Percentiles rank a stretch among this genome's conserved stretches.
phyloP scores from a whole-genome alignment of 306 rosid genomes.

The Prinsepia uniflora region DNA sequence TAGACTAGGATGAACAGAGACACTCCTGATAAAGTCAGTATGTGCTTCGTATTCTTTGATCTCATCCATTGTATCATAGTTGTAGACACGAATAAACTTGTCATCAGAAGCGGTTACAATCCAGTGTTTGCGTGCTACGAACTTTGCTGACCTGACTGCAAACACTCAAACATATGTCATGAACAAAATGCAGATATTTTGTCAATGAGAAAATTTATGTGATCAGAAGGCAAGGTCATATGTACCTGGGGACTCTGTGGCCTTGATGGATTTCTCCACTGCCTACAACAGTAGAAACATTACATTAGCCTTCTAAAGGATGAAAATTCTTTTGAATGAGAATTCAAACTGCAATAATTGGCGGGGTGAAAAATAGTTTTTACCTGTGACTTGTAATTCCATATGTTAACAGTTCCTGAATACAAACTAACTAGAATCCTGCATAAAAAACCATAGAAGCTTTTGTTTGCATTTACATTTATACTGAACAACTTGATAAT shows the following conservation, averaged over 20 bases:
- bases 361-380: background rate
- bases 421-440: constrained; percentile 66
- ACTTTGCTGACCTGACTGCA: constrained; percentile 72
- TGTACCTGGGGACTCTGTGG: constrained; percentile 58
- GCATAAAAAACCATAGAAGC: constrained; percentile 21
- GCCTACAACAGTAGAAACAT: constrained; percentile 24
- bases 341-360: no score
- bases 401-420: constrained; percentile 56
- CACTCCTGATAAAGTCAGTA: constrained; percentile 51
- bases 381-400: constrained; percentile 65
- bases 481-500: background rate
- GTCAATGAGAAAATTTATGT: background rate
- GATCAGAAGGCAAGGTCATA: background rate
- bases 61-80: constrained; percentile 37
- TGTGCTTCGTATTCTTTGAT: constrained; percentile 51
- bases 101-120: constrained; percentile 48
- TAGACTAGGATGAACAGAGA: constrained; percentile 49
- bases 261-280: constrained; percentile 49
- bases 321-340: no score
- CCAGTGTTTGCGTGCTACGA: constrained; percentile 52
- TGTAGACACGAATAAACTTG: constrained; percentile 43
- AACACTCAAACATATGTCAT: background rate
- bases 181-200: background rate
- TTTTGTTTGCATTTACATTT: background rate
- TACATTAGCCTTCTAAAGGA: background rate